Evolutionary conservation across 345 rosid species (phyloP).

Genomic region (Firmiana major): DNA sequence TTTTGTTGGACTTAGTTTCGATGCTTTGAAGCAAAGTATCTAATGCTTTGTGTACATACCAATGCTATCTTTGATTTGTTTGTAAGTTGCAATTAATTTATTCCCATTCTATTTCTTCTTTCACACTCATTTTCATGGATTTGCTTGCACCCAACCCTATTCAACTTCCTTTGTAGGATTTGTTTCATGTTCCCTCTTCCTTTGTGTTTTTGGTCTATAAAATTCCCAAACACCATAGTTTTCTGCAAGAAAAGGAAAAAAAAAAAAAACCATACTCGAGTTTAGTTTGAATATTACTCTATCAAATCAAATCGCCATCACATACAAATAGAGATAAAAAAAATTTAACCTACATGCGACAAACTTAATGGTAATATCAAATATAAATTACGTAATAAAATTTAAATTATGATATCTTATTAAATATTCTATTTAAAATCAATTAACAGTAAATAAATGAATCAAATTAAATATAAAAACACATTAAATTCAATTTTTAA

Average conservation of each 20-base stretch:
- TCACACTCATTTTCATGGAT: slow-evolving; percentile 1
- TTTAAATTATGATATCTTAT: no score
- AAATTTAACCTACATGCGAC: no score
- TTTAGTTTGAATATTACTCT: no score
- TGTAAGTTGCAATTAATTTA: background rate
- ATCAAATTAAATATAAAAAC: no score
- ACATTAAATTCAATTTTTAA: no score
- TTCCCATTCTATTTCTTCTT: background rate
- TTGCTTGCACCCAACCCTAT: slow-evolving; percentile 10
- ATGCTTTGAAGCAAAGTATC: slow-evolving; percentile 47
- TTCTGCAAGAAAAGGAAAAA: background rate
- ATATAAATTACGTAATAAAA: no score
- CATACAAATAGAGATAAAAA: no score
- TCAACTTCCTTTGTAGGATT: background rate
- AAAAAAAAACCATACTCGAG: no score
- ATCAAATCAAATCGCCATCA: no score
- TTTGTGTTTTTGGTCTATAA: background rate
- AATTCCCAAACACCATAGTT: no score
- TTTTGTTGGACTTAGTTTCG: slow-evolving; percentile 10
- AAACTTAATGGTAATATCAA: no score
- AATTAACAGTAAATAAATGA: no score
- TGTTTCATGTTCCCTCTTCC: background rate
- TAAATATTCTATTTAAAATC: background rate
- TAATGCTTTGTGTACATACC: slow-evolving; percentile 14
- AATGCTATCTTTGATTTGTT: background rate